phyloP scores from a whole-genome alignment of 2,329 filamentous ascomycete species.

The Scytalidium lignicola region DNA sequence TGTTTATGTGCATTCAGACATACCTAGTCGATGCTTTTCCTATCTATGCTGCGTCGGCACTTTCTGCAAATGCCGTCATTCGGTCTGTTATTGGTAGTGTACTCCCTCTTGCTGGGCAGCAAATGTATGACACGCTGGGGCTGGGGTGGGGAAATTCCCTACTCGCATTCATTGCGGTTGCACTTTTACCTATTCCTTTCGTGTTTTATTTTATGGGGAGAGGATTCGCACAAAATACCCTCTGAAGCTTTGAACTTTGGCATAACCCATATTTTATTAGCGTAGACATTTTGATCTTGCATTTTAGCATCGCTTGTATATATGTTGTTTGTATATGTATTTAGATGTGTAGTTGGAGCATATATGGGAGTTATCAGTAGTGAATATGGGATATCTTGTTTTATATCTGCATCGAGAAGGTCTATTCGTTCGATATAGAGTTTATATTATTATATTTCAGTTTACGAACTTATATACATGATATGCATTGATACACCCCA shows the following conservation, averaged over 20 bases:
- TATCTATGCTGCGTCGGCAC: conserved; percentile 54
- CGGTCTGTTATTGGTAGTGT: conserved; percentile 62
- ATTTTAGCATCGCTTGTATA: too few relatives aligned
- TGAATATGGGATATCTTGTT: too few relatives aligned
- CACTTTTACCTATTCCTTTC: conserved; percentile 6
- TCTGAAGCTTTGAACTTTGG: background rate
- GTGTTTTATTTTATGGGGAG: conserved; percentile 9
- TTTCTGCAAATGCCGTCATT: conserved; percentile 58
- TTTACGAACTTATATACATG: too few relatives aligned
- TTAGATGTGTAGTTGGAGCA: too few relatives aligned
- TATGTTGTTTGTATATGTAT: too few relatives aligned
- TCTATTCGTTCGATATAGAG: too few relatives aligned
- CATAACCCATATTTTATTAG: too few relatives aligned
- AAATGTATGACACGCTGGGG: conserved; percentile 25
- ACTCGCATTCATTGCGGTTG: conserved; percentile 34
- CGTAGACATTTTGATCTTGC: too few relatives aligned
- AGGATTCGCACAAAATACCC: conserved; percentile 1
- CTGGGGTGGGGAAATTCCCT: conserved; percentile 37
- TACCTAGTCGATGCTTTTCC: conserved; percentile 55
- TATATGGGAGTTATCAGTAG: too few relatives aligned
- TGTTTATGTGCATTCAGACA: conserved; percentile 47
- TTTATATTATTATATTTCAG: too few relatives aligned
- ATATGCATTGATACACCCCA: too few relatives aligned
- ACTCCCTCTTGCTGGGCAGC: conserved; percentile 56
- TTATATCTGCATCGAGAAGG: too few relatives aligned